Percentiles rank a stretch among this genome's conserved stretches.
phyloP scores from a whole-genome alignment of 2,329 filamentous ascomycete genomes.

The Akanthomyces dipterigenus region DNA sequence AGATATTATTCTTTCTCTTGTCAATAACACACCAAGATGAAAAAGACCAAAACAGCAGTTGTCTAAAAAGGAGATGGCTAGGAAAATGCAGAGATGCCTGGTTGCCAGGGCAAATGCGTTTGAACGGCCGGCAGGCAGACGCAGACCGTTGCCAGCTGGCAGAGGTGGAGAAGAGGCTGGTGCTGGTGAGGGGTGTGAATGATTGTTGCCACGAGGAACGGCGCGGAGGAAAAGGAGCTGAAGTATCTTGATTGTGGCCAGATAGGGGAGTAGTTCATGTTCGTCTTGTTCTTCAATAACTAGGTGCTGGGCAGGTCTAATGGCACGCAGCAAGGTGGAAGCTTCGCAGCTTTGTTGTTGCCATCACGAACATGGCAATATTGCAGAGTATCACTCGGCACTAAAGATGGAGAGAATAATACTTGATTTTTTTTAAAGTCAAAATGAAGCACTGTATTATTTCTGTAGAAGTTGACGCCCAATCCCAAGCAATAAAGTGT shows the following conservation, averaged over 20 bases:
- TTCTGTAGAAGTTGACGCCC: background rate
- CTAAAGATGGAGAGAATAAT: too few relatives aligned
- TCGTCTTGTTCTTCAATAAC: background rate
- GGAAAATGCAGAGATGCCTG: background rate
- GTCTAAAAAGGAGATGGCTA: background rate
- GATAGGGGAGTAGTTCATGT: background rate
- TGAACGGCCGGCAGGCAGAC: background rate
- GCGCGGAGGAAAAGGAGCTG: background rate
- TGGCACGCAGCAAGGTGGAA: background rate
- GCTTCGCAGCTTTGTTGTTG: background rate
- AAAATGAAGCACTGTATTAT: background rate
- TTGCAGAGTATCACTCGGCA: too few relatives aligned
- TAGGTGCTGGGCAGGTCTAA: background rate
- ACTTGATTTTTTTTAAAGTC: background rate
- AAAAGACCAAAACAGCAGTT: background rate
- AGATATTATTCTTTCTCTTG: background rate
- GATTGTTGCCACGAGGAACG: background rate
- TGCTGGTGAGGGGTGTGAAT: background rate
- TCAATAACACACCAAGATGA: background rate
- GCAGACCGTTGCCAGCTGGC: slow-evolving; percentile 9
- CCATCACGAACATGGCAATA: background rate
- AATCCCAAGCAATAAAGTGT: background rate
- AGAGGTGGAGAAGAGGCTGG: slow-evolving; percentile 4
- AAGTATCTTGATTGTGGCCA: background rate
- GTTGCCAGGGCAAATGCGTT: slow-evolving; percentile 1